A percentile compares a stretch with the other conserved stretches of the same genome.
These are phyloP conservation scores for Nemania serpens DNA, from an alignment of 2,329 filamentous ascomycete genomes.

Conservation along the genomic window DNA sequence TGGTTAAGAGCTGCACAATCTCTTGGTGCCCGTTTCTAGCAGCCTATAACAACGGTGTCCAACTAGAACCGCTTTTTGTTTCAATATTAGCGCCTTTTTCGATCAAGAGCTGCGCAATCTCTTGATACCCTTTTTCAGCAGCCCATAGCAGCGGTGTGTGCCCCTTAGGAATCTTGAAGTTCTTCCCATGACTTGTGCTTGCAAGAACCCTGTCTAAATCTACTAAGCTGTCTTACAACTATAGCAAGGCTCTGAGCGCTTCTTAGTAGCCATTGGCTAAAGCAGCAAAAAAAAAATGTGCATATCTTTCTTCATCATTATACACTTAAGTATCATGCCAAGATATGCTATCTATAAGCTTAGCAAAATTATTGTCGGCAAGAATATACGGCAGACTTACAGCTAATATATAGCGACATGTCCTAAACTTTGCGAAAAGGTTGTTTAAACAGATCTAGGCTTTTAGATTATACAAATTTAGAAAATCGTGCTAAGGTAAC, in stretches of 20 bases:
- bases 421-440: conserved; percentile 5
- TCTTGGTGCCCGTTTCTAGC: background rate
- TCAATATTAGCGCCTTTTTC: no score
- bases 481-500: conserved; percentile 8
- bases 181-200: background rate
- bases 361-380: conserved; percentile 12
- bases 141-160: no score
- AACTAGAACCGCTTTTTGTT: background rate
- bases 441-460: conserved; percentile 13
- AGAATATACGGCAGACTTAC: conserved; percentile 17
- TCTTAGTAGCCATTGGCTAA: conserved; percentile 5
- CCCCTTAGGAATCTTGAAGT: background rate
- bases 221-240: background rate
- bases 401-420: background rate
- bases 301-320: background rate
- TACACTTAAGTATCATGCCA: background rate
- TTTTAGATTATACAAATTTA: conserved; percentile 4
- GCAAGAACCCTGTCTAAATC: background rate
- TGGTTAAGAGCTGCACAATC: background rate
- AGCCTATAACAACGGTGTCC: background rate
- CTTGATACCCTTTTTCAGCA: background rate
- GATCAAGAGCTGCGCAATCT: background rate
- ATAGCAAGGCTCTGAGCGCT: conserved; percentile 8
- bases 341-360: conserved; percentile 1
- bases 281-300: conserved; percentile 14